These are phyloP conservation scores for Alopecurus myosuroides DNA, from an alignment of 176 grass and related monocot species.

Conservation along the genomic window DNA sequence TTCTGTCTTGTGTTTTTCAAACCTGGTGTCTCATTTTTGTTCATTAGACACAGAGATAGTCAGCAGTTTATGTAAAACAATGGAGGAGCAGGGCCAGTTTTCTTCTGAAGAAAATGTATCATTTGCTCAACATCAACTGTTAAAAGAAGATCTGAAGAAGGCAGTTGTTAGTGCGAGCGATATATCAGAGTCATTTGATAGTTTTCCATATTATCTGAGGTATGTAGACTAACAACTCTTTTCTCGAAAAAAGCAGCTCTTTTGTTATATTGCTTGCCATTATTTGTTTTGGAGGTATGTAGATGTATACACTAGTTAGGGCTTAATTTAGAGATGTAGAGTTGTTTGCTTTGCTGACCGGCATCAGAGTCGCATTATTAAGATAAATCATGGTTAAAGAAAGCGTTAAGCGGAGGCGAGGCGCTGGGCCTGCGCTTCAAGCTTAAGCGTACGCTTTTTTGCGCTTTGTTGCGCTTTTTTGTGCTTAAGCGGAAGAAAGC, in stretches of 20 bases:
- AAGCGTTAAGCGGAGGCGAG: too few species aligned
- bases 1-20: not conserved
- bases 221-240: conserved; percentile 25
- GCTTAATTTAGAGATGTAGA: not conserved
- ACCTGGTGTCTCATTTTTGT: conserved; percentile 16
- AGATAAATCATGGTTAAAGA: too few species aligned
- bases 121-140: conserved; percentile 42
- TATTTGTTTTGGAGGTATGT: not conserved
- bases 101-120: conserved; percentile 33
- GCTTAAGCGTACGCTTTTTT: too few species aligned
- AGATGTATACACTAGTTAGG: not conserved
- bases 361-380: not conserved
- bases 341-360: not conserved
- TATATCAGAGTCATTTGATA: conserved; percentile 76
- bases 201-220: conserved; percentile 93
- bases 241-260: not conserved
- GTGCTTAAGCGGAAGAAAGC: too few species aligned
- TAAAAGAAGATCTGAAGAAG: conserved; percentile 83
- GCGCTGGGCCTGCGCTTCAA: too few species aligned
- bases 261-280: not conserved
- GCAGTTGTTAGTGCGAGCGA: conserved; percentile 55
- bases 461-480: too few species aligned
- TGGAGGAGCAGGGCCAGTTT: conserved; percentile 52
- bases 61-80: conserved; percentile 55
- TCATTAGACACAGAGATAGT: conserved; percentile 60